Percentiles rank a stretch among this genome's conserved stretches.
Conservation (phyloP, 352 stramenopile genomes). For the Phytophthora colocasiae region DNA sequence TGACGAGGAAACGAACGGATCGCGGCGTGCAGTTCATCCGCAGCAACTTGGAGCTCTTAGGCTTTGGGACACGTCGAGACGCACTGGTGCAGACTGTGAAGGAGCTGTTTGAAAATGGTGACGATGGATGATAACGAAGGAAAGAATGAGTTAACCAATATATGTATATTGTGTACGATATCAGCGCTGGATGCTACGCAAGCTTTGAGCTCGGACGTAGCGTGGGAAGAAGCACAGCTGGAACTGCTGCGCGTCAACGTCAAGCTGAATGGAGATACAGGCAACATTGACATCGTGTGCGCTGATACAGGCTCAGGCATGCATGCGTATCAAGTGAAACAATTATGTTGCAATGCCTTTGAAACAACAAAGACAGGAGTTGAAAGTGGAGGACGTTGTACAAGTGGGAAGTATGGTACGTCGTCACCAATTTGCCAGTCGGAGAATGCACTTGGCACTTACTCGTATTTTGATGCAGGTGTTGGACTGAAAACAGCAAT, state of each 20-base stretch:
- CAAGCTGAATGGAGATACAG: constrained; percentile 28
- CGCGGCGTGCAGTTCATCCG: constrained; percentile 64
- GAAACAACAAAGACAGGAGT: constrained; percentile 63
- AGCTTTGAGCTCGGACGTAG: constrained; percentile 23
- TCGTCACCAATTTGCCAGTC: not conserved
- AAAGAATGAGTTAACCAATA: constrained; percentile 1
- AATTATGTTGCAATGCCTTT: constrained; percentile 76
- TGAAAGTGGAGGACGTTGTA: constrained; percentile 11
- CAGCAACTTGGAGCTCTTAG: constrained; percentile 76
- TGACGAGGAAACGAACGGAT: constrained; percentile 28
- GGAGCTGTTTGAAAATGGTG: constrained; percentile 87
- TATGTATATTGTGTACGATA: not conserved
- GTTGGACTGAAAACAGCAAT: constrained; percentile 80
- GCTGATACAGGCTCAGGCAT: constrained; percentile 80
- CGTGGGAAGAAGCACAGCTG: constrained; percentile 32
- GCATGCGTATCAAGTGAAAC: constrained; percentile 61
- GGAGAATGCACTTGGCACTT: not conserved
- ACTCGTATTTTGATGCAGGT: constrained; percentile 33
- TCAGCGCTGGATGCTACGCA: constrained; percentile 72
- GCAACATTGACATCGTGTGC: constrained; percentile 71
- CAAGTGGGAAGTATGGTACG: constrained; percentile 73
- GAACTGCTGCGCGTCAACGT: constrained; percentile 63
- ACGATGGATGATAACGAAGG: too few species aligned
- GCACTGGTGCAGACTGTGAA: constrained; percentile 81
- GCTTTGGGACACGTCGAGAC: constrained; percentile 64